Conservation (phyloP, 176 grass and related monocot species). For the Alloteropsis semialata region DNA sequence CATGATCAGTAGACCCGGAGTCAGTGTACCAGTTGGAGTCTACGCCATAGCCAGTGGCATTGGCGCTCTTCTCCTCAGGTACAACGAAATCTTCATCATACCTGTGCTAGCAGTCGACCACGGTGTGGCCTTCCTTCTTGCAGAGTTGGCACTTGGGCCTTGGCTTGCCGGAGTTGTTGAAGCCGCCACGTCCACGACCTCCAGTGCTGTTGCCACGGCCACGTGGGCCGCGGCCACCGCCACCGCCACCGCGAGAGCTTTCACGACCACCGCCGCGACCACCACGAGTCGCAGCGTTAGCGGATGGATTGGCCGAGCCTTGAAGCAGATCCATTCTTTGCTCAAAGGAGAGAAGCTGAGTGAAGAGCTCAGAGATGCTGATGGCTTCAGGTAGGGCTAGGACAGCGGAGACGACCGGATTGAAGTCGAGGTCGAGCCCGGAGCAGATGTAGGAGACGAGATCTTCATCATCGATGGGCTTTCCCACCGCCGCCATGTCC, state of each 20-base stretch:
- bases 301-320: no score
- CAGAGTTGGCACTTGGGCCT: neutral
- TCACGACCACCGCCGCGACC: neutral
- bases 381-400: no score
- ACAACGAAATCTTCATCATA: neutral
- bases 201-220: neutral
- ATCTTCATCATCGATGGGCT: no score
- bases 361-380: neutral
- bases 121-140: neutral
- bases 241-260: no score
- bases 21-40: neutral
- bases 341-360: neutral
- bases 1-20: neutral
- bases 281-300: neutral
- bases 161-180: neutral
- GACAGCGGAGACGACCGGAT: no score
- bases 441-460: no score
- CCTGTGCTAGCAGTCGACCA: neutral
- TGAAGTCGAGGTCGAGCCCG: no score
- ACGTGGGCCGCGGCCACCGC: neutral
- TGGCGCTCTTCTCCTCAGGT: neutral
- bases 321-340: neutral
- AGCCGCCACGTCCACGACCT: neutral
- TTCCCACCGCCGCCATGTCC: no score
- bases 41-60: neutral